These are phyloP conservation scores for Candida yuanshanica DNA, from an alignment of 805 yeast genomes.

Conservation along the genomic window DNA sequence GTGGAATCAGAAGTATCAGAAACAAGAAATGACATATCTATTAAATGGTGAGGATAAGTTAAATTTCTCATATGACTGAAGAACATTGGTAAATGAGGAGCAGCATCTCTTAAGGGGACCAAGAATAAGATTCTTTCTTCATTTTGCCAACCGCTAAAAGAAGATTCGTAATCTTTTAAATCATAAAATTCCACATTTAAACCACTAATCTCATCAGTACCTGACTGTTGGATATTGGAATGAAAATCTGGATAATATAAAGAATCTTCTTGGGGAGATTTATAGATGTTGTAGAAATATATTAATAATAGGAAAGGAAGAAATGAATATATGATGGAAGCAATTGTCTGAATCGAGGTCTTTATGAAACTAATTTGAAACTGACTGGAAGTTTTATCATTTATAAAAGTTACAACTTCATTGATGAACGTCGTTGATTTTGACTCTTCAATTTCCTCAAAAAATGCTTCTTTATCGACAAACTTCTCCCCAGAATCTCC, in stretches of 20 bases:
- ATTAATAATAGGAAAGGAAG: slow-evolving; percentile 13
- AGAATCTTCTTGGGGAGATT: slow-evolving; percentile 3
- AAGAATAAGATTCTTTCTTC: slow-evolving; percentile 77
- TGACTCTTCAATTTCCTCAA: neutral
- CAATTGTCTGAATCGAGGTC: neutral
- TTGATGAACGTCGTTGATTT: no score
- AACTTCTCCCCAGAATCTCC: neutral
- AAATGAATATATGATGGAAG: slow-evolving; percentile 2
- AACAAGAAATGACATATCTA: slow-evolving; percentile 80
- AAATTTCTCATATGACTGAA: slow-evolving; percentile 74
- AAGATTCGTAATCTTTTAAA: slow-evolving; percentile 56
- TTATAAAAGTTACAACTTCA: no score
- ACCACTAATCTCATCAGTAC: slow-evolving; percentile 22
- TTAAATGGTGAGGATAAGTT: slow-evolving; percentile 81
- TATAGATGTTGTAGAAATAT: slow-evolving; percentile 10
- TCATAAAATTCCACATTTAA: slow-evolving; percentile 65
- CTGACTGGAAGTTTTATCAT: no score
- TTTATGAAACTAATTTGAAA: no score
- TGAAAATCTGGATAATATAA: slow-evolving; percentile 33
- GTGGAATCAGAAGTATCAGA: slow-evolving; percentile 90
- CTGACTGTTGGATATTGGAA: slow-evolving; percentile 22
- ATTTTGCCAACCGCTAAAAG: slow-evolving; percentile 71
- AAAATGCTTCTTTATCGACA: neutral
- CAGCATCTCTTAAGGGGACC: slow-evolving; percentile 91
- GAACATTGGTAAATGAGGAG: slow-evolving; percentile 83